Percentiles rank a stretch among this genome's conserved stretches.
These are phyloP conservation scores for Candida vartiovaarae DNA, from an alignment of 805 yeast species.

Conservation along the genomic window DNA sequence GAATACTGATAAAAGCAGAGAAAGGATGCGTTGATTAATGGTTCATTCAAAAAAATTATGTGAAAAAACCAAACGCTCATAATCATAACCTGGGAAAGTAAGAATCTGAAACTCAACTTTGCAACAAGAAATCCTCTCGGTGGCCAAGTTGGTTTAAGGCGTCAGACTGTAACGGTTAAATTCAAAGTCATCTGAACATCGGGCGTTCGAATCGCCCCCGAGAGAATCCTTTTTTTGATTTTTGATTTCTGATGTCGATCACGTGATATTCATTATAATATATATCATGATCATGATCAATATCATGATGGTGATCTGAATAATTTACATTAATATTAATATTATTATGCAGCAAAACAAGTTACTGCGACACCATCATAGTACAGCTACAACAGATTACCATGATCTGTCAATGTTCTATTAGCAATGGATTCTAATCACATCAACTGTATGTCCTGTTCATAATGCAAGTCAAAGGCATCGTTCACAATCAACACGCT, in stretches of 20 bases:
- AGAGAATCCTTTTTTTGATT: constrained; percentile 25
- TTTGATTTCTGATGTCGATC: too few relatives aligned
- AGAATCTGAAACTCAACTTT: background rate
- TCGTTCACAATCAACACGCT: constrained; percentile 53
- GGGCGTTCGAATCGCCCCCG: constrained; percentile 48
- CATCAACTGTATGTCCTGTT: constrained; percentile 12
- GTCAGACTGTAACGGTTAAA: constrained; percentile 33
- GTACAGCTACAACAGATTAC: too few relatives aligned
- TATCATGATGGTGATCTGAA: too few relatives aligned
- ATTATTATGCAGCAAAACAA: too few relatives aligned
- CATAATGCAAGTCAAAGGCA: constrained; percentile 52
- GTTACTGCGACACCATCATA: too few relatives aligned
- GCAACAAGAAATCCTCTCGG: constrained; percentile 25
- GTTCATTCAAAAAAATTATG: too few relatives aligned
- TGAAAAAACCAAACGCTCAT: background rate
- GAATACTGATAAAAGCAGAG: too few relatives aligned
- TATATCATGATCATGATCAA: too few relatives aligned
- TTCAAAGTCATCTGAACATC: constrained; percentile 36
- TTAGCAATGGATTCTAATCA: background rate
- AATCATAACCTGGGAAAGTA: background rate
- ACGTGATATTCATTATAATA: too few relatives aligned
- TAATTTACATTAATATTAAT: too few relatives aligned
- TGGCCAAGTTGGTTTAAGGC: constrained; percentile 41
- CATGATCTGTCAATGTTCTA: too few relatives aligned
- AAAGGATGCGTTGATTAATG: too few relatives aligned